These are phyloP conservation scores for Boletus speciosus DNA, from an alignment of 768 basidiomycete species.

Conservation along the genomic window DNA sequence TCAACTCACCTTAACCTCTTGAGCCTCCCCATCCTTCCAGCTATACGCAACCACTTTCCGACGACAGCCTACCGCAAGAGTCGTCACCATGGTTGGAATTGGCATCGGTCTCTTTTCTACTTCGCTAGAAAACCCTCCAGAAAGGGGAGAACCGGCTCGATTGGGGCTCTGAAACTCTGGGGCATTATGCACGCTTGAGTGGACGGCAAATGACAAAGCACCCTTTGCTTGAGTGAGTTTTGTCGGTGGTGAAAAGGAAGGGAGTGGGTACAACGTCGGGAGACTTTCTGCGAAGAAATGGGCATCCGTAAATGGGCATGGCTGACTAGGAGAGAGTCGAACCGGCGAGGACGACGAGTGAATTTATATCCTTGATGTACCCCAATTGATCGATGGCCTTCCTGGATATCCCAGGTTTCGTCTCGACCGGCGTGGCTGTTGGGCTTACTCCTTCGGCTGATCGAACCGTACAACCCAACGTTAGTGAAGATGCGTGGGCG, in stretches of 20 bases:
- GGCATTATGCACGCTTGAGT: conserved; percentile 55
- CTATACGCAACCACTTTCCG: conserved; percentile 81
- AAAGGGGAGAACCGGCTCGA: conserved; percentile 8
- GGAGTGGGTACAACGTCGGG: conserved; percentile 73
- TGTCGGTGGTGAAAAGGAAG: conserved; percentile 66
- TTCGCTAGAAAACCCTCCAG: conserved; percentile 10
- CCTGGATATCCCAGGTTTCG: conserved; percentile 60
- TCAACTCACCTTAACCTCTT: conserved; percentile 58
- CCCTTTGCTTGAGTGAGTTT: conserved; percentile 72
- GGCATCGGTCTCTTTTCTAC: conserved; percentile 32
- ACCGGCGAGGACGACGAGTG: conserved; percentile 85
- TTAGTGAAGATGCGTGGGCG: conserved; percentile 27
- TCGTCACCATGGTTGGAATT: conserved; percentile 68
- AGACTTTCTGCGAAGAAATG: conserved; percentile 51
- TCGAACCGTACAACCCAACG: not conserved
- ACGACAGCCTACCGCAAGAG: conserved; percentile 80
- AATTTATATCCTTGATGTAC: conserved; percentile 80
- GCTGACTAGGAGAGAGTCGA: conserved; percentile 16
- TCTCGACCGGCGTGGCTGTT: conserved; percentile 47
- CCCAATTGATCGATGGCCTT: conserved; percentile 86
- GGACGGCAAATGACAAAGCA: conserved; percentile 78
- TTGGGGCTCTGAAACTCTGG: conserved; percentile 24
- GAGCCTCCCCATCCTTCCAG: conserved; percentile 82
- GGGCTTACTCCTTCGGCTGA: conserved; percentile 5
- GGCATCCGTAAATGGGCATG: not conserved